Evolutionary conservation across 306 rosid species (phyloP), one percentile per base, ranked within the genome.

Genomic region (Arachis stenosperma): DNA sequence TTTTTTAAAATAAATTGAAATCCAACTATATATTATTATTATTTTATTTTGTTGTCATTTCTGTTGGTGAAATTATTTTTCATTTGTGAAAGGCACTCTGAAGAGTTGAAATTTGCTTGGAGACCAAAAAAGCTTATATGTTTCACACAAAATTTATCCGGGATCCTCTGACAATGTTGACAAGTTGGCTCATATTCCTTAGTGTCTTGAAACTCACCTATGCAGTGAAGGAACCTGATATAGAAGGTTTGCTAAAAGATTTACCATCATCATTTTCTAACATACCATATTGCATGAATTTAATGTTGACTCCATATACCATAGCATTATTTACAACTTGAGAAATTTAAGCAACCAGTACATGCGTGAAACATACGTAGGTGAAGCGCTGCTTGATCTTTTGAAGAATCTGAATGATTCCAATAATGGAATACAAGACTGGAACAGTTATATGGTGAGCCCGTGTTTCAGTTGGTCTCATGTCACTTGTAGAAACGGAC

Each of bases 381-480:
- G 92, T 74, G 92, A 88, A 74, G 97, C 98, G 51, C 75, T 94
- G 81, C 39, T 79, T 43, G 91, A 85, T 71, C 68, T 94, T 61
- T 84, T 85, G 67, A 75, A 1, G 61, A 76, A 67, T n/a, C 92
- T 94, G 37, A 88, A 94, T 68, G 95, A 91, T 86, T 81, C 96
- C 52, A 79, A 79, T 43, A 65, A 83, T 65, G 86, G 57, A 66
- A 81, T 91, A 70, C 78, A 69, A 51, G 97, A 89, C 53, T 94
- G 98, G 98, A 76, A 89, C 71, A 1, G 57, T 67, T 7, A 77
- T 84, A 51, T 91, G 8, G 98, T 91, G 63, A 94, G 92, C 81
- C 98, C 98, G 1, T 94, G 98, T 79, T 86, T 54, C 75, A 94
- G 91, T 68, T 94, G 98, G 98, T 85, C 95, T 43, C 89, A 86